Percentiles rank a stretch among this genome's conserved stretches.
phyloP scores from a whole-genome alignment of 345 rosid genomes.

The Leavenworthia alabamica region DNA sequence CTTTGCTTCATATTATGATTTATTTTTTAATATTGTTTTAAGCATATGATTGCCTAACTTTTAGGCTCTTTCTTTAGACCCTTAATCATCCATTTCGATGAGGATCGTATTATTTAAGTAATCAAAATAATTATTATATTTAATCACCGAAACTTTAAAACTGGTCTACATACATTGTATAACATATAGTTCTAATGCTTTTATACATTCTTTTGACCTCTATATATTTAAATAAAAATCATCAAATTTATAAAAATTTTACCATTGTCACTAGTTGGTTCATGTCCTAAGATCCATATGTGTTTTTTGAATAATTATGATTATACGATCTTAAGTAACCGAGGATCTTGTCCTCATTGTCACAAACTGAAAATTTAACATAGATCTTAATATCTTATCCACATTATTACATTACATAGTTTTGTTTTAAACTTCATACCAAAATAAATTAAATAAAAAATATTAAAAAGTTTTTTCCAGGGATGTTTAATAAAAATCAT shows the following conservation, averaged over 20 bases:
- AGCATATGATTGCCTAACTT: too few relatives aligned
- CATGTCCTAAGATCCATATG: too few relatives aligned
- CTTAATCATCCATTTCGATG: too few relatives aligned
- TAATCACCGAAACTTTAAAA: constrained; percentile 8
- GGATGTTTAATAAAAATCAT: constrained; percentile 15
- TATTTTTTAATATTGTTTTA: too few relatives aligned
- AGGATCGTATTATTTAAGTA: too few relatives aligned
- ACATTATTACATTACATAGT: constrained; percentile 19
- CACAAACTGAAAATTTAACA: constrained; percentile 14
- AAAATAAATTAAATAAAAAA: background rate
- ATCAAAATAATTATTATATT: background rate
- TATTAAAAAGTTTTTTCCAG: background rate
- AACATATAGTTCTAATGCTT: constrained; percentile 15
- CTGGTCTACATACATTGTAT: constrained; percentile 26
- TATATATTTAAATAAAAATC: background rate
- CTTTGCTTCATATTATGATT: too few relatives aligned
- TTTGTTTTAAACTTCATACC: background rate
- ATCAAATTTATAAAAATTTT: background rate
- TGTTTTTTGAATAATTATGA: too few relatives aligned
- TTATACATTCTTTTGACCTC: background rate
- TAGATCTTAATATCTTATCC: constrained; percentile 31
- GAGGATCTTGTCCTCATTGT: constrained; percentile 8
- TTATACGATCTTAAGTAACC: too few relatives aligned
- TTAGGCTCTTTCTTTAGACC: too few relatives aligned
- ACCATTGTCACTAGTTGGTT: background rate